Percentiles rank a stretch among this genome's conserved stretches.
phyloP scores from a whole-genome alignment of 176 grass and related monocot species.

The Olyra latifolia region DNA sequence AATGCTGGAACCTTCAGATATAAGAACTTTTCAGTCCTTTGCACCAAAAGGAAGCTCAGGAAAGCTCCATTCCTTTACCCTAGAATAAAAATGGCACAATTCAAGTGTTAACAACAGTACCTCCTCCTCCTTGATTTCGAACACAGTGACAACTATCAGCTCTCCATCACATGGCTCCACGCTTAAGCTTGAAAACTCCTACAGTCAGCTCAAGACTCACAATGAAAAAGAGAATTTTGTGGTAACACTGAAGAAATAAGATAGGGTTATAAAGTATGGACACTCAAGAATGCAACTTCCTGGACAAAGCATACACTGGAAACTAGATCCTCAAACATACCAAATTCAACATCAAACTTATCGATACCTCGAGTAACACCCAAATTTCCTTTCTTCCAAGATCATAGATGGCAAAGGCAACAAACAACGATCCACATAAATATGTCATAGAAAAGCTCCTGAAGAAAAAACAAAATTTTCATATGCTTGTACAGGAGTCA shows the following conservation, averaged over 20 bases:
- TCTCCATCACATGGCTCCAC: constrained; percentile 67
- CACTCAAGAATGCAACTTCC: neutral
- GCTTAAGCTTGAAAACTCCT: constrained; percentile 93
- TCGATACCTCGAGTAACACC: constrained; percentile 6
- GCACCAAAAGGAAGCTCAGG: neutral
- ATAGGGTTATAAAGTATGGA: no score
- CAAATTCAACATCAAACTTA: constrained; percentile 16
- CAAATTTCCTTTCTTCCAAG: neutral
- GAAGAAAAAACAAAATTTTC: neutral
- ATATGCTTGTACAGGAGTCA: neutral
- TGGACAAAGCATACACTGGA: neutral
- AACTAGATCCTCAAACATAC: neutral
- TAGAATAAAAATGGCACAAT: neutral
- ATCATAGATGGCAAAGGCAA: neutral
- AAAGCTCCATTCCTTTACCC: neutral
- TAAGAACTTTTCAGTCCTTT: constrained; percentile 6
- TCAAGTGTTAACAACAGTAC: constrained; percentile 25
- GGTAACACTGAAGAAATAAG: neutral
- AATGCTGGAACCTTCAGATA: constrained; percentile 73
- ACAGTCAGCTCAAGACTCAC: constrained; percentile 17
- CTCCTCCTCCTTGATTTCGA: constrained; percentile 84
- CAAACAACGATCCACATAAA: neutral
- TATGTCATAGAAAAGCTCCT: constrained; percentile 2
- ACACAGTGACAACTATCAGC: constrained; percentile 74
- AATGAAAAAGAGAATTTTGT: constrained; percentile 21